Conservation (phyloP, 768 basidiomycete species). For the Lactarius trivialis region DNA sequence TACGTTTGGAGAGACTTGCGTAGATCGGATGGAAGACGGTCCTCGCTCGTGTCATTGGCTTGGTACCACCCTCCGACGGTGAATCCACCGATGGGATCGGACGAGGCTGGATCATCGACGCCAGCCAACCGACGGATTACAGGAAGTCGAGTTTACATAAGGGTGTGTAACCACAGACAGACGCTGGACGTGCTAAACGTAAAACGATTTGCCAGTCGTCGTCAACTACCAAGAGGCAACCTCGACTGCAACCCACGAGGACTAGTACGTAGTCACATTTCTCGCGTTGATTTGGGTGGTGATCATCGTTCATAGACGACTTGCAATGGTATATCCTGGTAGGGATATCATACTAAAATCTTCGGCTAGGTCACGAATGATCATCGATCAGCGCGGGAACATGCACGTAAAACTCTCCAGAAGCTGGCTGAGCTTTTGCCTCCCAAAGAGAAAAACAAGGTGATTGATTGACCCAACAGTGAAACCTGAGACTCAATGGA, state of each 20-base stretch:
- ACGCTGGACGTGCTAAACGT: too few relatives aligned
- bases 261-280: background rate
- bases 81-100: too few relatives aligned
- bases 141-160: too few relatives aligned
- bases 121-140: background rate
- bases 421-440: conserved; percentile 48
- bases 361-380: background rate
- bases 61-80: too few relatives aligned
- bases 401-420: conserved; percentile 48
- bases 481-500: background rate
- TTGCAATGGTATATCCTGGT: conserved; percentile 5
- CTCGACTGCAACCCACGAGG: too few relatives aligned
- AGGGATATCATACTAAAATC: background rate
- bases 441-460: conserved; percentile 45
- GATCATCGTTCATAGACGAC: background rate
- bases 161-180: too few relatives aligned
- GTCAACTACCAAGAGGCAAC: too few relatives aligned
- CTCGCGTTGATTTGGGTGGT: background rate
- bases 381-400: conserved; percentile 41
- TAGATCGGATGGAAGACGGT: background rate
- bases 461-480: conserved; percentile 26
- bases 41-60: too few relatives aligned
- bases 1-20: too few relatives aligned
- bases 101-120: background rate
- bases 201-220: background rate